Conservation (phyloP, 2,329 filamentous ascomycete species). For the Apiospora malaysiana region DNA sequence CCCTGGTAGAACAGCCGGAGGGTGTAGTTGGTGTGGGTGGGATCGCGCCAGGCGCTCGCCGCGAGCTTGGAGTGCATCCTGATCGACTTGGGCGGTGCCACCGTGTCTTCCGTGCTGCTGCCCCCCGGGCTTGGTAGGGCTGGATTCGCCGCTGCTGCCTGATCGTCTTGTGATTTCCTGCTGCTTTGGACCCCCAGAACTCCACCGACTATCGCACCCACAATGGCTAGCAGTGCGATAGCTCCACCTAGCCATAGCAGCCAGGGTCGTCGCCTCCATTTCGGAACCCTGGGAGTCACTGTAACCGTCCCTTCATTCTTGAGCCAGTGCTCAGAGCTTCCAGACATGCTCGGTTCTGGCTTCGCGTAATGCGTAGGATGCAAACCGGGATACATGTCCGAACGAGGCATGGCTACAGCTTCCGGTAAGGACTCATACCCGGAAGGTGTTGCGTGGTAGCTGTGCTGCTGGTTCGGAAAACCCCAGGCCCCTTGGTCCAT, state of each 20-base stretch:
- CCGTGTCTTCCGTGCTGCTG: neutral
- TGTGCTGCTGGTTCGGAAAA: neutral
- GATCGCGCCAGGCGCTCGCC: slow-evolving; percentile 30
- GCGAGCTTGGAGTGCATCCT: slow-evolving; percentile 31
- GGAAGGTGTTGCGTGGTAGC: neutral
- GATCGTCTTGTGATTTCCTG: neutral
- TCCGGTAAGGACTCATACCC: neutral
- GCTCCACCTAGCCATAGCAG: slow-evolving; percentile 28
- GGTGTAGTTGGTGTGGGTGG: slow-evolving; percentile 27
- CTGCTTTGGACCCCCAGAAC: slow-evolving; percentile 29
- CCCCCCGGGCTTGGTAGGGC: neutral
- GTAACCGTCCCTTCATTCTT: neutral
- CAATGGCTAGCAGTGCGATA: slow-evolving; percentile 25
- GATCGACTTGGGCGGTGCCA: slow-evolving; percentile 25
- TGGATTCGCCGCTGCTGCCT: neutral
- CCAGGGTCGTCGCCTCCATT: slow-evolving; percentile 26
- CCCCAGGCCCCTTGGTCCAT: neutral
- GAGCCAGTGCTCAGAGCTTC: slow-evolving; percentile 20
- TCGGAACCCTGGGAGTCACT: slow-evolving; percentile 19
- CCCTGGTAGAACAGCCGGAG: slow-evolving; percentile 34
- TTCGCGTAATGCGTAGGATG: neutral
- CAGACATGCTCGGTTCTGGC: slow-evolving; percentile 22
- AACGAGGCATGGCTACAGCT: neutral
- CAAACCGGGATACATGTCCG: neutral
- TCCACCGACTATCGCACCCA: slow-evolving; percentile 30